Evolutionary conservation across 78 protist genomes (phyloP).

Genomic region (Paratrimastix pyriformis): DNA sequence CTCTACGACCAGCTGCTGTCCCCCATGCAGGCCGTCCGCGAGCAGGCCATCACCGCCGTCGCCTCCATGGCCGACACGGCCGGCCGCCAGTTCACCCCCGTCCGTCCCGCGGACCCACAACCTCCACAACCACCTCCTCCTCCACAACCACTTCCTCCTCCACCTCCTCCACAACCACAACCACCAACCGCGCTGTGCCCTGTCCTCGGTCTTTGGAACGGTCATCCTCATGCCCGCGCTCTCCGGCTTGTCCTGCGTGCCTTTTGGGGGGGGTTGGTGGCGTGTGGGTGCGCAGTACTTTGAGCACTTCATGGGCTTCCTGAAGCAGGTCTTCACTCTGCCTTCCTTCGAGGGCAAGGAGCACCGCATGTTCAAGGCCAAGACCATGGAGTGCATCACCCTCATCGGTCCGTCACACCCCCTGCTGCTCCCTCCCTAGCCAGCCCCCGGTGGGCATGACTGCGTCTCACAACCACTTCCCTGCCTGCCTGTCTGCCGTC

Average conservation of each 20-base stretch:
- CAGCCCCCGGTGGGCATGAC: no score
- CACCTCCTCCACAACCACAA: no score
- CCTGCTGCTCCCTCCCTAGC: no score
- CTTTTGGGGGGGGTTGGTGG: no score
- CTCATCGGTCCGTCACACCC: slow-evolving; percentile 54
- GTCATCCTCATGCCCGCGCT: neutral
- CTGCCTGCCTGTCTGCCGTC: no score
- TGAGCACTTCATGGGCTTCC: slow-evolving; percentile 55
- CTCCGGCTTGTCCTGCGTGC: neutral
- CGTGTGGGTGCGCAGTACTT: slow-evolving; percentile 40
- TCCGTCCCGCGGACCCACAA: no score
- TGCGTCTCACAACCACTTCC: no score
- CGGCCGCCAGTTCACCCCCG: no score
- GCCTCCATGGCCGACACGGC: slow-evolving; percentile 36
- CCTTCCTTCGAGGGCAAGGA: slow-evolving; percentile 10
- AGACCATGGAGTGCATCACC: slow-evolving; percentile 76
- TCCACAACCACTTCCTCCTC: no score
- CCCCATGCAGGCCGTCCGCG: slow-evolving; percentile 27
- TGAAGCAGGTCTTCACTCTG: slow-evolving; percentile 35
- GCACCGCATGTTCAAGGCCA: slow-evolving; percentile 53
- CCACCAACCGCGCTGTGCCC: no score
- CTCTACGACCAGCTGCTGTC: slow-evolving; percentile 32
- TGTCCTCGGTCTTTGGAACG: no score
- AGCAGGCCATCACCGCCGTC: slow-evolving; percentile 40
- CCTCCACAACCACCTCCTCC: no score